Conservation (phyloP, 768 basidiomycete species). For the Scleroderma citrinum region DNA sequence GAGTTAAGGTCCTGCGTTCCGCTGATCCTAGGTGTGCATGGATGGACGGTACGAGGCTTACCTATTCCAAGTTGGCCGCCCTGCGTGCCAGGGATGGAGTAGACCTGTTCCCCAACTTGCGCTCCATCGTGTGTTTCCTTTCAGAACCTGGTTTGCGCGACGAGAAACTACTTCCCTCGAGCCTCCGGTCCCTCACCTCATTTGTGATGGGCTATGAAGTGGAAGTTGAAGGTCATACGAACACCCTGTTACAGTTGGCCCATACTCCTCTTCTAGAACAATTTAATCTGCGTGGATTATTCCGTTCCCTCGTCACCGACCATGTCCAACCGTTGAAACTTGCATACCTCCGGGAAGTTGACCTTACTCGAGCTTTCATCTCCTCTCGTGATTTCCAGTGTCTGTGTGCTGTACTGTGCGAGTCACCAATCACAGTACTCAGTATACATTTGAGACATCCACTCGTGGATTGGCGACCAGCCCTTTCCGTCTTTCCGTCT, state of each 20-base stretch:
- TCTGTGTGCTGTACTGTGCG: background rate
- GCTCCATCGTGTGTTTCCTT: background rate
- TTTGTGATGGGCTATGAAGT: background rate
- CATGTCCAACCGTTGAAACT: background rate
- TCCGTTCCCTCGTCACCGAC: background rate
- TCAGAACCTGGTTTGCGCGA: background rate
- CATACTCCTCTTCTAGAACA: background rate
- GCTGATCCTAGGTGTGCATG: background rate
- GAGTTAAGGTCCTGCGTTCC: constrained; percentile 1
- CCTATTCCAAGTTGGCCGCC: constrained; percentile 1
- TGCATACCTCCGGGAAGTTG: background rate
- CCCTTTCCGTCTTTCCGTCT: background rate
- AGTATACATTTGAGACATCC: background rate
- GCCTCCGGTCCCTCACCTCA: constrained; percentile 3
- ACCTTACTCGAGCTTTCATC: background rate
- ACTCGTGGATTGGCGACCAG: background rate
- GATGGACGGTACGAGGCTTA: background rate
- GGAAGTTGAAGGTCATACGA: background rate
- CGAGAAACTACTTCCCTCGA: constrained; percentile 5
- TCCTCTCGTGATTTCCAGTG: background rate
- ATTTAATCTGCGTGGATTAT: background rate
- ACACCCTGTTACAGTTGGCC: background rate
- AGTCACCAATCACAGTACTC: background rate
- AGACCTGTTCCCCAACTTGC: constrained; percentile 3
- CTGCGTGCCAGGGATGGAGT: background rate